A percentile compares a stretch with the other conserved stretches of the same genome.
These are phyloP conservation scores for Mycosphaerelloides madeirae DNA, from an alignment of 2,329 filamentous ascomycete species.

Conservation along the genomic window DNA sequence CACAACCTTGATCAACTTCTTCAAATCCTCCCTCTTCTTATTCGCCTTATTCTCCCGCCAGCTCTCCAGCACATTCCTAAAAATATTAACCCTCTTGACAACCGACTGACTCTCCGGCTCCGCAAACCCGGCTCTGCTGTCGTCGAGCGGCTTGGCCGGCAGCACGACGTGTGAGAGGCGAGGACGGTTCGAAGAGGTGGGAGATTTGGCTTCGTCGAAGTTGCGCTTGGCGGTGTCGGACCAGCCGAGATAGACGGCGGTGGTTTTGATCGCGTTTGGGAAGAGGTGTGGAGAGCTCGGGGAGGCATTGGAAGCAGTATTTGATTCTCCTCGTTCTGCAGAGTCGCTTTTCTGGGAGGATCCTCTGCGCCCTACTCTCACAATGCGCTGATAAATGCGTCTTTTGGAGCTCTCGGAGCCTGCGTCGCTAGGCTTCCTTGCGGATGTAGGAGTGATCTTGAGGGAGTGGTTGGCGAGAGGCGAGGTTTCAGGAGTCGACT, in stretches of 20 bases:
- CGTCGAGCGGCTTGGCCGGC: slow-evolving; percentile 19
- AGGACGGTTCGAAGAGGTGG: background rate
- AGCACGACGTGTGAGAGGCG: slow-evolving; percentile 12
- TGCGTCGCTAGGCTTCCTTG: slow-evolving; percentile 3
- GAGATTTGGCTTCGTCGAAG: slow-evolving; percentile 21
- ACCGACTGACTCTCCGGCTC: slow-evolving; percentile 1
- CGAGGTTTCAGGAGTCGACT: slow-evolving; percentile 13
- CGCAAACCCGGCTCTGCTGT: slow-evolving; percentile 3
- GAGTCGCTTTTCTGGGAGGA: slow-evolving; percentile 2
- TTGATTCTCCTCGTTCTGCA: background rate
- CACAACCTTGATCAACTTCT: slow-evolving; percentile 30
- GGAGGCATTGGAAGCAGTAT: slow-evolving; percentile 3
- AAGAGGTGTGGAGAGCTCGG: slow-evolving; percentile 17
- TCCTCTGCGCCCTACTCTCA: slow-evolving; percentile 8
- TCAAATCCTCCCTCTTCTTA: slow-evolving; percentile 30
- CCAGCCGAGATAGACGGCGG: slow-evolving; percentile 22
- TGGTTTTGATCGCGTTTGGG: slow-evolving; percentile 10
- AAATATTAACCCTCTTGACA: slow-evolving; percentile 9
- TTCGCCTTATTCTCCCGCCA: slow-evolving; percentile 25
- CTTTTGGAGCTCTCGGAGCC: slow-evolving; percentile 12
- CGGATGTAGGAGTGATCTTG: background rate
- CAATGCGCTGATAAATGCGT: slow-evolving; percentile 18
- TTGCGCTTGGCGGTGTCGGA: slow-evolving; percentile 17
- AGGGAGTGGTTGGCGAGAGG: slow-evolving; percentile 5
- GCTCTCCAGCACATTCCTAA: slow-evolving; percentile 17